Percentiles rank a stretch among this genome's conserved stretches.
These are phyloP conservation scores for Amanita jacksonii DNA, from an alignment of 768 basidiomycete species.

Conservation along the genomic window DNA sequence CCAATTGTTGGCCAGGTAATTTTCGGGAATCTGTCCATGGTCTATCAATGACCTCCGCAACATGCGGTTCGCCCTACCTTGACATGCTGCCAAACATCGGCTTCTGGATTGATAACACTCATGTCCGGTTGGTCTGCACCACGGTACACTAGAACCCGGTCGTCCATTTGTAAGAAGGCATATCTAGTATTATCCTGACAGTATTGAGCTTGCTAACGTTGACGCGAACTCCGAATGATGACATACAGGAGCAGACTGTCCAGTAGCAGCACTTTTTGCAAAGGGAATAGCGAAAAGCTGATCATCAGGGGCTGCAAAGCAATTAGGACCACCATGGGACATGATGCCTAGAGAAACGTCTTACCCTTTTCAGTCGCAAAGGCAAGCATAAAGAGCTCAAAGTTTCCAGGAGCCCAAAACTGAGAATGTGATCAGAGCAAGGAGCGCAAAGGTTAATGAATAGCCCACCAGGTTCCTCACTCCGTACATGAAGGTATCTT, in stretches of 20 bases:
- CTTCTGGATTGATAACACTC: conserved; percentile 96
- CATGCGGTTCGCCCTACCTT: conserved; percentile 39
- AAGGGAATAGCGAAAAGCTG: conserved; percentile 86
- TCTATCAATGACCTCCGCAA: not conserved
- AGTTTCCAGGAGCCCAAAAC: conserved; percentile 95
- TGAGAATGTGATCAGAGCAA: conserved; percentile 20
- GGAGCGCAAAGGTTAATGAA: not conserved
- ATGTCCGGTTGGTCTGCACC: conserved; percentile 97
- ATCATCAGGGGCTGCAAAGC: conserved; percentile 40
- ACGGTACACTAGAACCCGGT: conserved; percentile 85
- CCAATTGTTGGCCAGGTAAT: conserved; percentile 88
- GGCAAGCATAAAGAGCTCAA: conserved; percentile 75
- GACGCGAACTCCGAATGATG: not conserved
- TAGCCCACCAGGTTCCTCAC: conserved; percentile 58
- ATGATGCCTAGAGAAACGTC: conserved; percentile 10
- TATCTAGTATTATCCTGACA: conserved; percentile 88
- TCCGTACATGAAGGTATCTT: conserved; percentile 83
- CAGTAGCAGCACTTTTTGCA: conserved; percentile 89
- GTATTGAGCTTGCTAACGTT: not conserved
- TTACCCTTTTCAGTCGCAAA: conserved; percentile 42
- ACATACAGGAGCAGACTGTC: conserved; percentile 83
- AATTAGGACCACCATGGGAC: not conserved
- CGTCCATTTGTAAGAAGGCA: conserved; percentile 93
- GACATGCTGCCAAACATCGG: conserved; percentile 96
- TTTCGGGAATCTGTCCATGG: conserved; percentile 62